These are phyloP conservation scores for Citeromyces matritensis DNA, from an alignment of 805 yeast genomes.

Conservation along the genomic window DNA sequence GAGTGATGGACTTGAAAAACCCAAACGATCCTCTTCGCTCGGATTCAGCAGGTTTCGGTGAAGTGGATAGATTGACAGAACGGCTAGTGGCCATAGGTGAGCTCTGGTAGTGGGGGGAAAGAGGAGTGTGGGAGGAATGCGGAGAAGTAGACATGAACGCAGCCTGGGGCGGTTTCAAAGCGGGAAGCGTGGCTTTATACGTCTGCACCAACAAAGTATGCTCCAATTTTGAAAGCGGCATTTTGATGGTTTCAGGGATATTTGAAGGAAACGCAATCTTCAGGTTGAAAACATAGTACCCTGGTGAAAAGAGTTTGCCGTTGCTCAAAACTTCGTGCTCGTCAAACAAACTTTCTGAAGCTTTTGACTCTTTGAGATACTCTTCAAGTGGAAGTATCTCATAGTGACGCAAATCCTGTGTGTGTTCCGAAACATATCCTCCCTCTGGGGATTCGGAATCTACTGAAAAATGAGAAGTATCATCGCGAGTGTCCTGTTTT, in stretches of 20 bases:
- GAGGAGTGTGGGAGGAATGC: constrained; percentile 12
- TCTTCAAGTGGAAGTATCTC: constrained; percentile 10
- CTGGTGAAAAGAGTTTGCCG: constrained; percentile 29
- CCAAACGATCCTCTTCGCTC: not conserved
- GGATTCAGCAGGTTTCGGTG: constrained; percentile 6
- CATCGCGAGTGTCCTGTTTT: constrained; percentile 1
- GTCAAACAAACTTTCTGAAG: not conserved
- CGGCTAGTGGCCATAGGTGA: constrained; percentile 9
- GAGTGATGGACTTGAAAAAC: not conserved
- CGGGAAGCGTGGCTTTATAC: constrained; percentile 15
- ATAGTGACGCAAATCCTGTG: constrained; percentile 11
- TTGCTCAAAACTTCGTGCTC: not conserved
- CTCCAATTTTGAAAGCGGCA: constrained; percentile 31
- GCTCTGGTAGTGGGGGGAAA: constrained; percentile 2
- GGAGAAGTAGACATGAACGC: constrained; percentile 20
- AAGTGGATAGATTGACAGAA: constrained; percentile 5
- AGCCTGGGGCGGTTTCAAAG: constrained; percentile 13
- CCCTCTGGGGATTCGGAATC: constrained; percentile 6
- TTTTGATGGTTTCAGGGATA: constrained; percentile 44
- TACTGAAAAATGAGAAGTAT: constrained; percentile 4
- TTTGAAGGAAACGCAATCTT: constrained; percentile 48
- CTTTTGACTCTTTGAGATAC: constrained; percentile 3
- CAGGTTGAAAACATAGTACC: constrained; percentile 52
- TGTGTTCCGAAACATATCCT: constrained; percentile 5
- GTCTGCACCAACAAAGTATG: constrained; percentile 27